Base-by-base conservation (phyloP, 495 filamentous ascomycete genomes). In the Aspergillus asperescens region DNA sequence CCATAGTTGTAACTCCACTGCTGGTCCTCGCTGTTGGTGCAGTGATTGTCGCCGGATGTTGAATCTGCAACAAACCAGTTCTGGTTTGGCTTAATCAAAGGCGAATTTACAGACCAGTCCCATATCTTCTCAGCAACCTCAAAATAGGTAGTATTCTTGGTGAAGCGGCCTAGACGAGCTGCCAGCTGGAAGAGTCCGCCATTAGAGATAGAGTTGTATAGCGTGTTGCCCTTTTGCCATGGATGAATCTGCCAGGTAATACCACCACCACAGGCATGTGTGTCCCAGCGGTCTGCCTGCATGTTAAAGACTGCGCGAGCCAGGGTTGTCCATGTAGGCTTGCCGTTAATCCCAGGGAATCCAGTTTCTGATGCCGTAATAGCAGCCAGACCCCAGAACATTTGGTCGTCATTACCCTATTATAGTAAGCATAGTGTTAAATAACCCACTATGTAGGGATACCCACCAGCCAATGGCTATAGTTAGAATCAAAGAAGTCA, bases 181-280 rank as follows among this genome's bases (percentile, higher is more conserved):
- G 85, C 82, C n/a, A 93, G 71, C 62, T 90, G 88, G 67, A 92
- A 89, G 58, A 93, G 82, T 53, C 81, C 82, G 5, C 86, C 88
- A 64, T 89, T 89, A 31, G 85, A 84, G 42, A 89, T 83, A 24
- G 81, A 77, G 70, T 92, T 91, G 64, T 90, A 90, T 69, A 86
- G 90, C 56, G 81, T 78, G 66, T 86, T 94, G 8, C 90, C 90
- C 20, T 72, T 81, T 70, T 91, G 88, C 68, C 87, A 90, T 7
- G 79, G 74, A 67, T 81, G 89, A 52, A 94, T 86, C 70, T 95
- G 89, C 90, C 90, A 95, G 50, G 84, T 76, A 44, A 95, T 69
- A 2, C 90, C 90, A 37, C 90, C 90, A 37, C 77, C 75, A 64
- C 90, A 96, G 1, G 74, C 79, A 1, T 58, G 56, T 13, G 71